These are phyloP conservation scores for Galerina marginata DNA, from an alignment of 768 basidiomycete species.

Conservation along the genomic window DNA sequence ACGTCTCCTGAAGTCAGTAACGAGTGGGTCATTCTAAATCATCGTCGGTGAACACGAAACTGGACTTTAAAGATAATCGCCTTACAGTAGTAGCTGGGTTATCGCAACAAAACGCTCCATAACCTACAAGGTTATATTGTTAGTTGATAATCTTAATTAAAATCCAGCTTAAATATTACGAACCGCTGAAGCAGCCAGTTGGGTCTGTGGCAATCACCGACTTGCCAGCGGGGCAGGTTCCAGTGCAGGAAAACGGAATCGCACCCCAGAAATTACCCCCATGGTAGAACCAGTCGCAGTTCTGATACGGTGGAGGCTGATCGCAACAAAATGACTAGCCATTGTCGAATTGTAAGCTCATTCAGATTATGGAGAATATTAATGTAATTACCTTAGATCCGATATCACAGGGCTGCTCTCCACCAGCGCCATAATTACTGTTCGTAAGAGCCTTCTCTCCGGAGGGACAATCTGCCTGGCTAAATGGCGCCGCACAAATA, in stretches of 20 bases:
- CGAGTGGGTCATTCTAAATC: neutral
- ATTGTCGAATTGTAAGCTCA: neutral
- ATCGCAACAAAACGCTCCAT: neutral
- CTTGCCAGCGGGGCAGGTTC: neutral
- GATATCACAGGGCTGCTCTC: neutral
- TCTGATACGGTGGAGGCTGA: neutral
- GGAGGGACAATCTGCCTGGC: neutral
- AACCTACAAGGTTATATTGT: neutral
- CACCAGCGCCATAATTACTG: constrained; percentile 1
- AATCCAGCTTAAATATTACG: neutral
- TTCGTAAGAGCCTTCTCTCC: neutral
- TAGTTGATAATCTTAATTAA: too few species aligned
- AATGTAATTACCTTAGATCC: neutral
- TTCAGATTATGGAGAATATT: too few species aligned
- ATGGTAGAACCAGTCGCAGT: neutral
- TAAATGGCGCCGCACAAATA: neutral
- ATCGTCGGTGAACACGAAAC: neutral
- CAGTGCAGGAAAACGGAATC: neutral
- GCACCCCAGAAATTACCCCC: neutral
- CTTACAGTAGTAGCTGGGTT: neutral
- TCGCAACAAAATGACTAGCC: neutral
- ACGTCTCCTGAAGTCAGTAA: neutral
- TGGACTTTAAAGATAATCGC: neutral
- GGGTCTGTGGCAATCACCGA: neutral
- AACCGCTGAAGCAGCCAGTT: neutral